Conservation (phyloP, 192 early-diverging fungal species). For the Coemansia nantahalensis region DNA sequence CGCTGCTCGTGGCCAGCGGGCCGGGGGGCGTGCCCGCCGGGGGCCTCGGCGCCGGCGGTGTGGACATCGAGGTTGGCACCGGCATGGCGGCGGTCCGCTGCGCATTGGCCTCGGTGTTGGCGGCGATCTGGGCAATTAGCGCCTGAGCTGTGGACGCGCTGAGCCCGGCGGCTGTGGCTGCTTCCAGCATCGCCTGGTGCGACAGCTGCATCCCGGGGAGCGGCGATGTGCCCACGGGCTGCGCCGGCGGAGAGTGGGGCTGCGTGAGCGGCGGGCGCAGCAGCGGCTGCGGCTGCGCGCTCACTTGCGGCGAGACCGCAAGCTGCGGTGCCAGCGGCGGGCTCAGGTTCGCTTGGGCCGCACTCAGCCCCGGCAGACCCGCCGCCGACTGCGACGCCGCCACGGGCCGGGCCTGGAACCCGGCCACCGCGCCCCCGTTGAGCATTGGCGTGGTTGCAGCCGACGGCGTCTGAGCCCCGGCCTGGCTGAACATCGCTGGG, state of each 20-base stretch:
- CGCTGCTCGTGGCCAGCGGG: background rate
- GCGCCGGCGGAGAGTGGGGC: conserved; percentile 4
- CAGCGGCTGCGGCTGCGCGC: conserved; percentile 11
- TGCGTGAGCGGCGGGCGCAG: background rate
- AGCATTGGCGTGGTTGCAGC: conserved; percentile 14
- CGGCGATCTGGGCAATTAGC: conserved; percentile 39
- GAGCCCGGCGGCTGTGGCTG: conserved; percentile 34
- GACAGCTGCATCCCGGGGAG: conserved; percentile 24
- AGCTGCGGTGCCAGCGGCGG: conserved; percentile 4
- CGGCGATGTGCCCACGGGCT: conserved; percentile 6
- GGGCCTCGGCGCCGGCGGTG: too few relatives aligned
- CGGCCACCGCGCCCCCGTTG: background rate
- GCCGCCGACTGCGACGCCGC: too few relatives aligned
- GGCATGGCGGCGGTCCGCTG: conserved; percentile 3
- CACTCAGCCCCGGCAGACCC: conserved; percentile 2
- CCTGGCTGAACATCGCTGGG: conserved; percentile 16
- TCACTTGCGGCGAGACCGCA: conserved; percentile 14
- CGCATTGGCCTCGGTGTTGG: conserved; percentile 20
- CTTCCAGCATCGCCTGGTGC: conserved; percentile 39
- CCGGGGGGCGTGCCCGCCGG: background rate
- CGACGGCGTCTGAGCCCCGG: background rate
- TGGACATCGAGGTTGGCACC: too few relatives aligned
- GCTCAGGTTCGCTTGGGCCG: background rate
- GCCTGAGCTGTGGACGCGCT: conserved; percentile 33
- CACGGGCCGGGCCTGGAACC: conserved; percentile 1